Base-by-base conservation (phyloP, 116 monocot genomes). In the Iris pallida region DNA sequence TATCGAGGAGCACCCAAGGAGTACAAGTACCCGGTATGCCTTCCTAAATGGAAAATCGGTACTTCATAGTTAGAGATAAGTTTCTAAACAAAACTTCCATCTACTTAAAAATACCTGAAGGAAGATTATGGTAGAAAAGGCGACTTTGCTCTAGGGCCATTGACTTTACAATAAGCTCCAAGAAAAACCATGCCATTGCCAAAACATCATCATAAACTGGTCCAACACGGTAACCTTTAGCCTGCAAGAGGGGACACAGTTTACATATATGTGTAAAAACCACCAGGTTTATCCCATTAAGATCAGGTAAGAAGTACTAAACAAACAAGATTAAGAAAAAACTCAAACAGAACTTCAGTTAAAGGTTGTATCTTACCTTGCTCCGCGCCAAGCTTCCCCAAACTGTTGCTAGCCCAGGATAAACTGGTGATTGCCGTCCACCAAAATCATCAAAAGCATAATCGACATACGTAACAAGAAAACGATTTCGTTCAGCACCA, bases 131-230 rank as follows among this genome's bases (percentile, higher is more conserved):
- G 69, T 74, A 76, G 59, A 82, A 90, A 68, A 98, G 88, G 47
- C 82, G 81, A 59, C 73, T 93, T 73, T 98, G 98, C 68, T 98
- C 98, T 40, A 98, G 73, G 20, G 92, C 86, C 98, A 98, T 98
- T 73, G 98, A 98, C 69, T 98, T 98, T 4, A 90, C 93, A 78
- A 98, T 90, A 66, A 98, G 82, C 80, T 98, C 98, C 78, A 98
- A 66, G 70, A 98, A 98, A 76, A 98, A 98, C 98, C 98, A 98
- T 59, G 98, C 93, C 98, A 98, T 93, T 65, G 98, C 90, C 85
- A 98, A 75, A 30, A 98, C 98, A 90, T 98, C 98, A 86, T 98
- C 98, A 81, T 98, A 98, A 71, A 98, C 98, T 8, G 98, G 98
- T 16, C 98, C 98, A 71, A 98, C 98, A 65, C 98, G 82, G 63